Conservation (phyloP, 2,329 filamentous ascomycete genomes). For the Microdochium paspali region DNA sequence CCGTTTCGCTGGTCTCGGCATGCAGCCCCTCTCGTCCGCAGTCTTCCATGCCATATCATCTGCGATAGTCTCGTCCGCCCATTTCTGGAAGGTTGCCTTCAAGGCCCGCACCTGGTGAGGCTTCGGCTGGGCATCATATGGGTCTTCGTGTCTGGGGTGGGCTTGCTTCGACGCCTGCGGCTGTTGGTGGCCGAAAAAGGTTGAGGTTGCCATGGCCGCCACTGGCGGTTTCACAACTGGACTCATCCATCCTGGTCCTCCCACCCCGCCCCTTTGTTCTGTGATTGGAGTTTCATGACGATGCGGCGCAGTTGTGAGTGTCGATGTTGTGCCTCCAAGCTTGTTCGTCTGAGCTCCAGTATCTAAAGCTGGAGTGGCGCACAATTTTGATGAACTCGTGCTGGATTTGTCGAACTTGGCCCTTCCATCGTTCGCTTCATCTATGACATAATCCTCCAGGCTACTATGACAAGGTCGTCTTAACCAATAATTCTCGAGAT, state of each 20-base stretch:
- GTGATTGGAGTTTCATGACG: background rate
- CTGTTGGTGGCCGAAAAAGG: background rate
- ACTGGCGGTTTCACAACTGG: background rate
- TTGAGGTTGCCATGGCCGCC: background rate
- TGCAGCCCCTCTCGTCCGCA: background rate
- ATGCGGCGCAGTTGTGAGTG: too few species aligned
- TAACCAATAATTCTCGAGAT: conserved; percentile 31
- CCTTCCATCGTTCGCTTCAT: conserved; percentile 10
- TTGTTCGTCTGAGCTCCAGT: too few species aligned
- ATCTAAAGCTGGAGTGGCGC: too few species aligned
- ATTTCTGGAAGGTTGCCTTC: conserved; percentile 18
- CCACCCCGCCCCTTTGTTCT: background rate
- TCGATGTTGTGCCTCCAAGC: too few species aligned
- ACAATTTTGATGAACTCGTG: background rate
- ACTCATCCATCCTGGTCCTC: too few species aligned
- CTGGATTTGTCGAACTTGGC: background rate
- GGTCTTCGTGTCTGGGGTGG: background rate
- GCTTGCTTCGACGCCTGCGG: conserved; percentile 13
- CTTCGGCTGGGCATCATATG: conserved; percentile 15
- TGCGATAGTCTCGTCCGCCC: conserved; percentile 11
- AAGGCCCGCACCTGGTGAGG: conserved; percentile 17
- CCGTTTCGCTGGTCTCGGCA: conserved; percentile 7
- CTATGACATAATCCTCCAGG: conserved; percentile 16
- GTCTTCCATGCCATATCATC: conserved; percentile 2
- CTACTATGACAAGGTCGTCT: conserved; percentile 27